Conservation (phyloP, 2,329 filamentous ascomycete species). For the Venturia aucupariae region DNA sequence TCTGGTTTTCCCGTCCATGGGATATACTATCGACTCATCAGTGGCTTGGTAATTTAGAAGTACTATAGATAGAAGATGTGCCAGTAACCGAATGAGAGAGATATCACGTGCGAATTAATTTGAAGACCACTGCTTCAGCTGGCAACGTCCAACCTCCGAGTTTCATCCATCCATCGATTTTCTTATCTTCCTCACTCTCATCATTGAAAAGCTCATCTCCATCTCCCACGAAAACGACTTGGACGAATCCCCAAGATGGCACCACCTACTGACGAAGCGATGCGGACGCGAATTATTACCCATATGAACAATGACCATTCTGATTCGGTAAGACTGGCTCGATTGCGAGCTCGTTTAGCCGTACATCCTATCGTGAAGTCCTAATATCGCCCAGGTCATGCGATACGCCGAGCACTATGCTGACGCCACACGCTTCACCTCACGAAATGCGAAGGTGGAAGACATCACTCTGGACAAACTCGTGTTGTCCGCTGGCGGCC, state of each 20-base stretch:
- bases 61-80: too few relatives aligned
- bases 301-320: slow-evolving; percentile 86
- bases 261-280: slow-evolving; percentile 31
- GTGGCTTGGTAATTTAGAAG: background rate
- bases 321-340: slow-evolving; percentile 46
- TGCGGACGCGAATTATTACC: slow-evolving; percentile 55
- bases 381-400: slow-evolving; percentile 38
- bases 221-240: background rate
- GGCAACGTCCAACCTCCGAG: background rate
- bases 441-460: slow-evolving; percentile 50
- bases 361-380: slow-evolving; percentile 6
- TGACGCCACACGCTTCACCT: slow-evolving; percentile 45
- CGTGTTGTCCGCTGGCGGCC: slow-evolving; percentile 46
- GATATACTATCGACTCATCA: background rate
- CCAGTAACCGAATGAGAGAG: background rate
- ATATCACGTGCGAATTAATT: background rate
- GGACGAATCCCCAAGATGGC: background rate
- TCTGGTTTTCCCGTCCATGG: background rate
- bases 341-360: background rate
- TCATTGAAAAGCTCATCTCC: background rate
- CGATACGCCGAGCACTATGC: slow-evolving; percentile 70
- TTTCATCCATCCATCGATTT: background rate
- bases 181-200: background rate
- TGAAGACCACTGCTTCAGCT: background rate
- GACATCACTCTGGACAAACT: slow-evolving; percentile 58